Evolutionary conservation across 2,329 filamentous ascomycete species (phyloP), one percentile per base, ranked within the genome.

Genomic region (Neonectria neomacrospora): DNA sequence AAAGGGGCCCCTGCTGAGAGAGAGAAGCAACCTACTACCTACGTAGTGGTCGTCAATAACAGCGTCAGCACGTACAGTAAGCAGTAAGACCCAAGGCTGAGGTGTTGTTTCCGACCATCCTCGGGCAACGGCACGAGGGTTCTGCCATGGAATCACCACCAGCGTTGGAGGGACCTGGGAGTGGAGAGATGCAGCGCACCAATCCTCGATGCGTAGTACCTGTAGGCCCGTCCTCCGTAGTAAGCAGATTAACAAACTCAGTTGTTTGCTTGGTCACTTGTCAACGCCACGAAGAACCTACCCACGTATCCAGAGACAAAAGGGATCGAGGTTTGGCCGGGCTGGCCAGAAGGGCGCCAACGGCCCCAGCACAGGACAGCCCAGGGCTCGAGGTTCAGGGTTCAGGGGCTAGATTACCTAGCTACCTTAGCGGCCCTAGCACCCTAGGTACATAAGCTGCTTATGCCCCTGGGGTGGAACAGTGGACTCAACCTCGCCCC

Each of bases 351-450:
- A 50, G 50, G 41, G 37, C 60, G 47, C 47, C 34, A 58, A 44
- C 45, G 47, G 47, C 37, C 45, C 45, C 14, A 51, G 60, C 60
- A 63, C 60, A 58, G 60, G 44, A 26, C 60, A 63, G 51, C 12
- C 12, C 3, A 20, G 48, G 60, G 54, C 60, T 58, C 42, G 54
- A 51, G 50, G 42, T n/a, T 26, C 34, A 63, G 60, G 50, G 42
- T n/a, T 26, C 34, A 63, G 60, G 54, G 54, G 60, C 60, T 63
- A 63, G 54, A 54, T 42, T 18, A 63, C 50, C 41, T 58, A 6
- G 23, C 23, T 26, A n/a, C n/a, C n/a, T n/a, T n/a, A 63, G 60
- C 32, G 48, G 50, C 42, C 54, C 42, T 45, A 44, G 50, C 12
- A 42, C 34, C 51, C 34, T 45, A n/a, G n/a, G n/a, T n/a, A n/a